These are phyloP conservation scores for Cochlearia excelsa DNA, from an alignment of 345 rosid genomes.

Conservation along the genomic window DNA sequence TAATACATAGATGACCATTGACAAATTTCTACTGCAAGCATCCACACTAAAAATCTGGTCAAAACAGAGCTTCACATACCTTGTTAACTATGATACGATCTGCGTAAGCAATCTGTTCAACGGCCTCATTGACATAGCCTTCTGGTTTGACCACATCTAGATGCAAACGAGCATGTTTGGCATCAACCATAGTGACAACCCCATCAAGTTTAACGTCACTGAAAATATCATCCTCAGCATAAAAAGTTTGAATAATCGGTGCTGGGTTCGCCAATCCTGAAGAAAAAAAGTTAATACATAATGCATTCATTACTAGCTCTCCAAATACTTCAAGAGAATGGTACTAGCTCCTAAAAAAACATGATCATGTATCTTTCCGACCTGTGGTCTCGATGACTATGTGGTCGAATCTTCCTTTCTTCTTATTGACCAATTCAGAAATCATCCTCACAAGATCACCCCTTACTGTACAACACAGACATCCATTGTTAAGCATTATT, in stretches of 20 bases:
- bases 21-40: slow-evolving; percentile 2
- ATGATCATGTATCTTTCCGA: slow-evolving; percentile 13
- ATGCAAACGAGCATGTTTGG: slow-evolving; percentile 83
- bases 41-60: neutral
- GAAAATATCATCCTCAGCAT: slow-evolving; percentile 78
- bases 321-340: neutral
- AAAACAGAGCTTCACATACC: slow-evolving; percentile 38
- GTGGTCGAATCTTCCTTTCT: slow-evolving; percentile 86
- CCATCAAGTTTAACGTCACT: slow-evolving; percentile 89
- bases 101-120: slow-evolving; percentile 94
- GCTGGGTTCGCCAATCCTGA: slow-evolving; percentile 96
- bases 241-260: slow-evolving; percentile 96
- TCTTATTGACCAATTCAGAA: slow-evolving; percentile 64
- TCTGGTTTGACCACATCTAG: slow-evolving; percentile 78
- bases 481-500: slow-evolving; percentile 88
- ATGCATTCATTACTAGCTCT: neutral
- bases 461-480: slow-evolving; percentile 94
- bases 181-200: slow-evolving; percentile 92
- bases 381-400: slow-evolving; percentile 97
- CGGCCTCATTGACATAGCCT: slow-evolving; percentile 92
- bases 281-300: slow-evolving; percentile 11
- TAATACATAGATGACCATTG: neutral
- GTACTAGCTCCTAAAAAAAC: neutral
- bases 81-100: slow-evolving; percentile 87
- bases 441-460: slow-evolving; percentile 99